A percentile compares a stretch with the other conserved stretches of the same genome.
phyloP scores from a whole-genome alignment of 192 early-diverging fungal species.

The Rhizoclosmatium globosum region DNA sequence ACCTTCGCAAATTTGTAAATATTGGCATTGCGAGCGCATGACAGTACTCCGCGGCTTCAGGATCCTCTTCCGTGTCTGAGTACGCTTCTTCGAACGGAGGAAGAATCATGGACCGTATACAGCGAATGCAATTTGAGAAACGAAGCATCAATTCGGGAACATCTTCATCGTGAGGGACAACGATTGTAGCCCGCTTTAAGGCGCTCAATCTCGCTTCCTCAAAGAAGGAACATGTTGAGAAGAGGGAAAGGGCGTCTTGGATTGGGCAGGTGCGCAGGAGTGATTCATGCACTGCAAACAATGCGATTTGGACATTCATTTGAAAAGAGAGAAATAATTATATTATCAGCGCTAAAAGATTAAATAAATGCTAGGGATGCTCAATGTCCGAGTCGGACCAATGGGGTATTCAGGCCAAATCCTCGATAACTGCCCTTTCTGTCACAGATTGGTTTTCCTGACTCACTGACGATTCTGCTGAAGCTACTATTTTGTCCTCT shows the following conservation, averaged over 20 bases:
- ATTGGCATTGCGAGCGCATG: not conserved
- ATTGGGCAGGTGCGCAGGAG: not conserved
- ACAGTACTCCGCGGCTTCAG: not conserved
- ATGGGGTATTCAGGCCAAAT: no score
- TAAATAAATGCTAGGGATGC: no score
- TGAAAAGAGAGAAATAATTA: no score
- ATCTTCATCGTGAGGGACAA: not conserved
- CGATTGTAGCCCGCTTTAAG: not conserved
- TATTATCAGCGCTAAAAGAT: no score
- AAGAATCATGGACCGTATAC: not conserved
- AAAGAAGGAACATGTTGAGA: not conserved
- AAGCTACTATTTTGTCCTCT: not conserved
- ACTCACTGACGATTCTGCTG: no score
- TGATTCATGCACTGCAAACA: no score
- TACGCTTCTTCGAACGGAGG: not conserved
- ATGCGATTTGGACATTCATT: no score
- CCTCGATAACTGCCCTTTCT: no score
- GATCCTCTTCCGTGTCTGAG: conserved; percentile 1
- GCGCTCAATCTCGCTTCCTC: not conserved
- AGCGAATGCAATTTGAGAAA: not conserved
- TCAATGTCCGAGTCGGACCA: no score
- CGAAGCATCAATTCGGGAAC: not conserved
- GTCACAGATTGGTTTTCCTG: no score
- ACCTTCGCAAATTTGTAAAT: not conserved
- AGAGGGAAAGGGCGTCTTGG: not conserved